Evolutionary conservation across 2,329 filamentous ascomycete species (phyloP).

Genomic region (Eutypella sp.): DNA sequence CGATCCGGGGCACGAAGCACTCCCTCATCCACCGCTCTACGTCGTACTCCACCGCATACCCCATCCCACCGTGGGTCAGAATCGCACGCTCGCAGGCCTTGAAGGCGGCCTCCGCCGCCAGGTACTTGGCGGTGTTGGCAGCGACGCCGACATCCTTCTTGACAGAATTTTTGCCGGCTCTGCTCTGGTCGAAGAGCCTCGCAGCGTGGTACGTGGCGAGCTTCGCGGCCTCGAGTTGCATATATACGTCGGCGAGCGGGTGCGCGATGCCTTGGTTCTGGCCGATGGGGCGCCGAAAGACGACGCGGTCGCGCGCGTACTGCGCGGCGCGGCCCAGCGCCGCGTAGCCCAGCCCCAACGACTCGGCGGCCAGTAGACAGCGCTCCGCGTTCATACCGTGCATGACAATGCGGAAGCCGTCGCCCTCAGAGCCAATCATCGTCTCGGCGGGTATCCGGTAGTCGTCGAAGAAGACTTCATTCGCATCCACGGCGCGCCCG

Average conservation of each 20-base stretch:
- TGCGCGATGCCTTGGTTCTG: slow-evolving; percentile 63
- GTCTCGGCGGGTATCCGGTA: slow-evolving; percentile 61
- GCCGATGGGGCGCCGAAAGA: slow-evolving; percentile 62
- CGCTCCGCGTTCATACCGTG: slow-evolving; percentile 78
- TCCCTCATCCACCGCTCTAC: slow-evolving; percentile 63
- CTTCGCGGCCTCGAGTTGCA: slow-evolving; percentile 61
- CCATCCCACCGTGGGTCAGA: slow-evolving; percentile 58
- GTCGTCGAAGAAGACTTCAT: slow-evolving; percentile 83
- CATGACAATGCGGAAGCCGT: slow-evolving; percentile 75
- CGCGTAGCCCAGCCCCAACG: slow-evolving; percentile 73
- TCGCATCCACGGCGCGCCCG: slow-evolving; percentile 74
- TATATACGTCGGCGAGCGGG: slow-evolving; percentile 60
- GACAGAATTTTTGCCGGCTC: slow-evolving; percentile 44
- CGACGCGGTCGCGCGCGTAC: slow-evolving; percentile 62
- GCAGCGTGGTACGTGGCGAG: slow-evolving; percentile 62
- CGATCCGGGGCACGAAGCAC: slow-evolving; percentile 59
- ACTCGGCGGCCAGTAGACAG: slow-evolving; percentile 72
- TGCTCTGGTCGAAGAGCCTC: slow-evolving; percentile 49
- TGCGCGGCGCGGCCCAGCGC: slow-evolving; percentile 56
- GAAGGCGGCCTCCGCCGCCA: slow-evolving; percentile 62
- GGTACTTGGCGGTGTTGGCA: slow-evolving; percentile 66
- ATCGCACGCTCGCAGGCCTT: slow-evolving; percentile 57
- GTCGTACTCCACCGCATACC: slow-evolving; percentile 60
- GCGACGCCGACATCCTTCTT: slow-evolving; percentile 57
- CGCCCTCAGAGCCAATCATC: slow-evolving; percentile 66